These are phyloP conservation scores for Kentomonas sorsogonicus DNA, from an alignment of 208 protist genomes.

Conservation along the genomic window DNA sequence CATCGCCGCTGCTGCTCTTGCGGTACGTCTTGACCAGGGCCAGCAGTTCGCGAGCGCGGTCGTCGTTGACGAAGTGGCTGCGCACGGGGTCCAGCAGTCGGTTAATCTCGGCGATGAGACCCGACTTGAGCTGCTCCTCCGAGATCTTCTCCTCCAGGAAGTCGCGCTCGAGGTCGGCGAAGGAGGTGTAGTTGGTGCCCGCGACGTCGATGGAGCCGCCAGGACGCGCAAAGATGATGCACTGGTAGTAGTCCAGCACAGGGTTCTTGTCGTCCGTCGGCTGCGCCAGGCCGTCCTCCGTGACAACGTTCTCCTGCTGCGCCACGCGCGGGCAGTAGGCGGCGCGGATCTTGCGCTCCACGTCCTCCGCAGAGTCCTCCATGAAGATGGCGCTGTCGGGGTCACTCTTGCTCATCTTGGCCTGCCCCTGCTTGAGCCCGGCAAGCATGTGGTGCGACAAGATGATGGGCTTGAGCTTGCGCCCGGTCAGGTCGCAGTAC, in stretches of 20 bases:
- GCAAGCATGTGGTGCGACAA: slow-evolving; percentile 98
- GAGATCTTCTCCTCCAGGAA: slow-evolving; percentile 64
- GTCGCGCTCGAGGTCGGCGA: slow-evolving; percentile 69
- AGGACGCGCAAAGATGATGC: slow-evolving; percentile 84
- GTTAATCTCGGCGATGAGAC: slow-evolving; percentile 86
- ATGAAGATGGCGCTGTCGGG: slow-evolving; percentile 99
- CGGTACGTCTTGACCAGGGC: slow-evolving; percentile 85
- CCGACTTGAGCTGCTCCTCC: slow-evolving; percentile 82
- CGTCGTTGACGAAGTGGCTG: slow-evolving; percentile 88
- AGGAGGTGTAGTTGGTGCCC: slow-evolving; percentile 58
- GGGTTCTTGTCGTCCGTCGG: slow-evolving; percentile 90
- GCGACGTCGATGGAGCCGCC: slow-evolving; percentile 34
- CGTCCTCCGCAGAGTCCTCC: slow-evolving; percentile 96
- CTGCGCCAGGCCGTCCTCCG: slow-evolving; percentile 69
- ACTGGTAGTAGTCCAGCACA: slow-evolving; percentile 93
- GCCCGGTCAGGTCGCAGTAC: slow-evolving; percentile 93
- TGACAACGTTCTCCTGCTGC: slow-evolving; percentile 38
- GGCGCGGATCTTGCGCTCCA: slow-evolving; percentile 93
- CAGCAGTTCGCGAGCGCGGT: slow-evolving; percentile 80
- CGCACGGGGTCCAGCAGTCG: slow-evolving; percentile 92
- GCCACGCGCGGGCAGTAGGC: slow-evolving; percentile 91
- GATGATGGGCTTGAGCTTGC: slow-evolving; percentile 95
- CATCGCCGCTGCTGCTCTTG: slow-evolving; percentile 19
- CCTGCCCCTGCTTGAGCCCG: slow-evolving; percentile 93
- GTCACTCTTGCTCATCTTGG: slow-evolving; percentile 99